Percentiles rank a stretch among this genome's conserved stretches.
Conservation (phyloP, 306 rosid genomes). For the Inga oerstediana region DNA sequence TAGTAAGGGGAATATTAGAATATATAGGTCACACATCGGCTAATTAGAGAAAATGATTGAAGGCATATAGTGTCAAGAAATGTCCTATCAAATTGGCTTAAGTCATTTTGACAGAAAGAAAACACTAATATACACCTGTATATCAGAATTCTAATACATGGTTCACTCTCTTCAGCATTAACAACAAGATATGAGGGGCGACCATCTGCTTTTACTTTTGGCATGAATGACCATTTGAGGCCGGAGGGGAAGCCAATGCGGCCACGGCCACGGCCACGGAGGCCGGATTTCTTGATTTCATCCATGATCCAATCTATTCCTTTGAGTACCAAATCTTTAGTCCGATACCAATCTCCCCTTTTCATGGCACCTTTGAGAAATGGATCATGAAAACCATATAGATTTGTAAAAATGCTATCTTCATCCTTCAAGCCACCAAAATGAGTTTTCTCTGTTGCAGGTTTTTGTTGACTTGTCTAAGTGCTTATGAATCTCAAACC, state of each 20-base stretch:
- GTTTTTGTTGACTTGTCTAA: conserved; percentile 69
- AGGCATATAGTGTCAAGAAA: too few species aligned
- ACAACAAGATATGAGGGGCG: conserved; percentile 97
- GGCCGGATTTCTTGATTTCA: conserved; percentile 95
- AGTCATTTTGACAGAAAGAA: too few species aligned
- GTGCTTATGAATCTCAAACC: conserved; percentile 75
- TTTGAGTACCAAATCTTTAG: conserved; percentile 88
- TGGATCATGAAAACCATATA: conserved; percentile 93
- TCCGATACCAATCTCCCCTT: conserved; percentile 91
- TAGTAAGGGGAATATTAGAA: too few species aligned
- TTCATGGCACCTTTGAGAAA: conserved; percentile 97
- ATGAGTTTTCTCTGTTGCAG: conserved; percentile 81
- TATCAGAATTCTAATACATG: conserved; percentile 8
- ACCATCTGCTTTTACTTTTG: conserved; percentile 82
- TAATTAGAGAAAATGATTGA: too few species aligned
- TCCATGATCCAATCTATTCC: conserved; percentile 96
- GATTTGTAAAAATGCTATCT: conserved; percentile 91
- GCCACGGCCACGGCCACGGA: conserved; percentile 64
- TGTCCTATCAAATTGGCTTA: too few species aligned
- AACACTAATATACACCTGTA: too few species aligned
- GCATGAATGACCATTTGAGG: conserved; percentile 99
- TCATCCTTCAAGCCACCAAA: conserved; percentile 96
- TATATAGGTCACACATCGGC: too few species aligned
- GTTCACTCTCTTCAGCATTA: conserved; percentile 99
- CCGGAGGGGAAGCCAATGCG: conserved; percentile 99